Evolutionary conservation across 495 filamentous ascomycete genomes (phyloP).

Genomic region (Rhypophila decipiens): DNA sequence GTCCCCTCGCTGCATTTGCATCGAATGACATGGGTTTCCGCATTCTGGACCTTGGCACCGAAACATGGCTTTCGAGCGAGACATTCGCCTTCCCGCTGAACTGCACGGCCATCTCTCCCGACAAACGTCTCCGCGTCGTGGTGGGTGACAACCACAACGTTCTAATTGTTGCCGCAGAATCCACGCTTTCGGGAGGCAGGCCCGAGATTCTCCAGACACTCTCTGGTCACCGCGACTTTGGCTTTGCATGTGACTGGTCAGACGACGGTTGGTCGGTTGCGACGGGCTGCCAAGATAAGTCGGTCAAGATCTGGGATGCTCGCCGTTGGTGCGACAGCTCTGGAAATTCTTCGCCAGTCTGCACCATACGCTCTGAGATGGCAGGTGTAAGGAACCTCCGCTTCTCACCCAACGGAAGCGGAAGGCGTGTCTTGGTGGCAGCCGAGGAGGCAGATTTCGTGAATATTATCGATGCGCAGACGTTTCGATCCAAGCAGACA

Average conservation of each 20-base stretch:
- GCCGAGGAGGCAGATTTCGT: constrained; percentile 83
- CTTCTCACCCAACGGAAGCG: constrained; percentile 75
- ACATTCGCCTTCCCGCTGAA: constrained; percentile 68
- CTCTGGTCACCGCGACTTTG: constrained; percentile 69
- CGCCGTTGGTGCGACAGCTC: constrained; percentile 56
- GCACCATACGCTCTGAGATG: constrained; percentile 65
- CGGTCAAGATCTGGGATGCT: constrained; percentile 80
- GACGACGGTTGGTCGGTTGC: constrained; percentile 83
- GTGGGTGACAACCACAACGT: constrained; percentile 51
- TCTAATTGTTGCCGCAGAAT: constrained; percentile 44
- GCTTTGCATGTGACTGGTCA: constrained; percentile 88
- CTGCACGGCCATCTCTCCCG: constrained; percentile 74
- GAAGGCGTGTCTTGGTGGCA: constrained; percentile 66
- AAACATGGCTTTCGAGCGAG: constrained; percentile 56
- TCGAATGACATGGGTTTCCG: constrained; percentile 79
- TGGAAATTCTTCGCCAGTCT: constrained; percentile 43
- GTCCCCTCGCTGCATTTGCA: constrained; percentile 67
- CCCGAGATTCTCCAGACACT: constrained; percentile 46
- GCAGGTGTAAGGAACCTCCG: constrained; percentile 70
- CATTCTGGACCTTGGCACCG: constrained; percentile 63
- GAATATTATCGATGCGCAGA: constrained; percentile 67
- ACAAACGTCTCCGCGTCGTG: constrained; percentile 71
- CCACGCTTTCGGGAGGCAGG: constrained; percentile 19
- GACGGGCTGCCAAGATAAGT: constrained; percentile 84
- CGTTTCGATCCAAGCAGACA: constrained; percentile 61